Conservation (phyloP, 345 rosid genomes). For the Citrus mangshanensis region DNA sequence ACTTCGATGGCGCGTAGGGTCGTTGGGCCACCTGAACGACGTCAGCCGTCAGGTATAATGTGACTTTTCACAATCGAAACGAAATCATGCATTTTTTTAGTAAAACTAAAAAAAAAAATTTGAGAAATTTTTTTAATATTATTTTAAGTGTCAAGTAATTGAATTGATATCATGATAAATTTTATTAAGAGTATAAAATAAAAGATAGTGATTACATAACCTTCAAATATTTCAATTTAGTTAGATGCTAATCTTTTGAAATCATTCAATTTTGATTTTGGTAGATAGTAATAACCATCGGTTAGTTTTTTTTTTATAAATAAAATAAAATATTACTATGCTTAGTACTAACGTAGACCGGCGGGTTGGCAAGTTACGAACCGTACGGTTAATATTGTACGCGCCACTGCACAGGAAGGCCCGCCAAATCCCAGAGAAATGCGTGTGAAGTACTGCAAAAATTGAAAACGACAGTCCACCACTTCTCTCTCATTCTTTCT, state of each 20-base stretch:
- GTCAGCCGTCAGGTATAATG: background rate
- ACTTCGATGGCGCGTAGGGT: background rate
- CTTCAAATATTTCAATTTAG: too few relatives aligned
- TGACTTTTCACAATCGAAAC: too few relatives aligned
- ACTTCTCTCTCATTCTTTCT: background rate
- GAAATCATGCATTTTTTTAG: too few relatives aligned
- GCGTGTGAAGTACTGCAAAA: background rate
- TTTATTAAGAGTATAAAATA: too few relatives aligned
- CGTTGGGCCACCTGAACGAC: background rate
- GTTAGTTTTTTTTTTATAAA: too few relatives aligned
- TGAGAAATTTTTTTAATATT: too few relatives aligned
- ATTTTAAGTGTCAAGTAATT: too few relatives aligned
- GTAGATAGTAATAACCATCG: too few relatives aligned
- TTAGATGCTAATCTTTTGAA: too few relatives aligned
- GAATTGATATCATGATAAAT: too few relatives aligned
- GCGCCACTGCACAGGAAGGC: constrained; percentile 3
- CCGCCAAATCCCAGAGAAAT: constrained; percentile 20
- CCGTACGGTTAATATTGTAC: constrained; percentile 3
- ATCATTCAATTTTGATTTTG: too few relatives aligned
- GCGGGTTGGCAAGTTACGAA: background rate
- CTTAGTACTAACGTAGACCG: background rate
- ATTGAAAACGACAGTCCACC: constrained; percentile 8
- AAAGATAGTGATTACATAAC: too few relatives aligned
- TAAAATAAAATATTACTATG: background rate
- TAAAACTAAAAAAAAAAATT: fast-evolving